Conservation (phyloP, 1,284 basidiomycete genomes). For the Trichosporon asahii region DNA sequence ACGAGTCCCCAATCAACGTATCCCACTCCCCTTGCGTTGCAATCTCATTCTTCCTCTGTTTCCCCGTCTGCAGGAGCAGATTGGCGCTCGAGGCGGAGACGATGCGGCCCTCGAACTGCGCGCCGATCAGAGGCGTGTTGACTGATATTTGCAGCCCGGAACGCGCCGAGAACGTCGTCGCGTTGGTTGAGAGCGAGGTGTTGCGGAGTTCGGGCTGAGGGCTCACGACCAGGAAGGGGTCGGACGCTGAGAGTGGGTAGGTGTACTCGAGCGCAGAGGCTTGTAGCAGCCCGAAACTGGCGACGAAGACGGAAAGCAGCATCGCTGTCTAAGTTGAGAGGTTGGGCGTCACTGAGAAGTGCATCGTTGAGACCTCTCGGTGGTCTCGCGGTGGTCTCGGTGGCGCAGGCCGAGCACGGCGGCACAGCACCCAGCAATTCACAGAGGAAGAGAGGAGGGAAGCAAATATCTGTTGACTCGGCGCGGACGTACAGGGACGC, state of each 20-base stretch:
- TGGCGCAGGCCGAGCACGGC: too few relatives aligned
- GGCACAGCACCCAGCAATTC: background rate
- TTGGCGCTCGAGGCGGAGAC: background rate
- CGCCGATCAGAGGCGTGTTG: background rate
- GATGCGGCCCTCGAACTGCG: background rate
- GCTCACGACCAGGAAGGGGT: background rate
- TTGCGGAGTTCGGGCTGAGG: background rate
- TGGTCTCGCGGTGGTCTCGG: too few relatives aligned
- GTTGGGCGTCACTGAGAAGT: background rate
- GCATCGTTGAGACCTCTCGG: too few relatives aligned
- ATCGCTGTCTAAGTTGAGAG: background rate
- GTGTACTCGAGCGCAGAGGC: background rate
- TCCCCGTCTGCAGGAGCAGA: background rate
- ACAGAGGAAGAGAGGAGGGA: too few relatives aligned
- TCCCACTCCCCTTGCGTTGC: too few relatives aligned
- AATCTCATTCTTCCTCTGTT: background rate
- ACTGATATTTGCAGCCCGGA: background rate
- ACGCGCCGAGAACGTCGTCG: background rate
- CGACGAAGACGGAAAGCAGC: background rate
- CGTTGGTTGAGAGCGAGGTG: background rate
- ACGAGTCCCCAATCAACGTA: background rate
- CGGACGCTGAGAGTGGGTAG: background rate
- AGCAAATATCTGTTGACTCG: too few relatives aligned
- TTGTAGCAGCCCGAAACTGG: too few relatives aligned
- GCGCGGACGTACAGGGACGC: too few relatives aligned